Percentiles rank a stretch among this genome's conserved stretches.
Evolutionary conservation across 2,329 filamentous ascomycete species (phyloP).

Genomic region (Colletotrichum somersetense): DNA sequence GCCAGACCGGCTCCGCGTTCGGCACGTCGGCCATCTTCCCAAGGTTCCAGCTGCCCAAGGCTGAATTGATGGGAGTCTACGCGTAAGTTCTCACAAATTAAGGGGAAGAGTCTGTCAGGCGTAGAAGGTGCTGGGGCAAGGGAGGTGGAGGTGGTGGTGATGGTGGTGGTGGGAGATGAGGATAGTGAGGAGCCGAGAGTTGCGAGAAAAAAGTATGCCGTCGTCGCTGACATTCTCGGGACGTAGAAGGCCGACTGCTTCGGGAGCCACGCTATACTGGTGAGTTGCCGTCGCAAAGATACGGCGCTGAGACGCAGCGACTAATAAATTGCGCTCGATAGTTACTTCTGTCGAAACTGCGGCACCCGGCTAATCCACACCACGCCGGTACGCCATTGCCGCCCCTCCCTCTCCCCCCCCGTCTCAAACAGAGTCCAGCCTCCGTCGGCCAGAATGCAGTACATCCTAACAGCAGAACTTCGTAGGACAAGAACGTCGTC

Average conservation of each 20-base stretch:
- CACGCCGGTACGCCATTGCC: slow-evolving; percentile 62
- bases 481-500: slow-evolving; percentile 68
- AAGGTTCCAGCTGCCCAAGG: slow-evolving; percentile 68
- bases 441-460: background rate
- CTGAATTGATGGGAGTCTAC: slow-evolving; percentile 65
- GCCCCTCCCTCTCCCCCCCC: background rate
- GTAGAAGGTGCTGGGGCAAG: background rate
- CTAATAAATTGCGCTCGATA: slow-evolving; percentile 45
- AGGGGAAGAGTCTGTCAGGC: background rate
- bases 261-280: slow-evolving; percentile 71
- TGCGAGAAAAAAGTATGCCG: background rate
- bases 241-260: slow-evolving; percentile 66
- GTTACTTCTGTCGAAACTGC: slow-evolving; percentile 76
- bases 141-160: background rate
- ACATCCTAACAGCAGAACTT: background rate
- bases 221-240: slow-evolving; percentile 39
- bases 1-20: slow-evolving; percentile 75
- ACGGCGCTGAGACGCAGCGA: too few relatives aligned
- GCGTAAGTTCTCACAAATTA: slow-evolving; percentile 56
- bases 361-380: slow-evolving; percentile 75
- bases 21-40: slow-evolving; percentile 79
- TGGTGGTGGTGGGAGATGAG: background rate
- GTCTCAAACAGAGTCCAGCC: background rate
- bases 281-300: slow-evolving; percentile 47
- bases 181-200: slow-evolving; percentile 1